Conservation (phyloP, 2,329 filamentous ascomycete species). For the Exophiala aquamarina region DNA sequence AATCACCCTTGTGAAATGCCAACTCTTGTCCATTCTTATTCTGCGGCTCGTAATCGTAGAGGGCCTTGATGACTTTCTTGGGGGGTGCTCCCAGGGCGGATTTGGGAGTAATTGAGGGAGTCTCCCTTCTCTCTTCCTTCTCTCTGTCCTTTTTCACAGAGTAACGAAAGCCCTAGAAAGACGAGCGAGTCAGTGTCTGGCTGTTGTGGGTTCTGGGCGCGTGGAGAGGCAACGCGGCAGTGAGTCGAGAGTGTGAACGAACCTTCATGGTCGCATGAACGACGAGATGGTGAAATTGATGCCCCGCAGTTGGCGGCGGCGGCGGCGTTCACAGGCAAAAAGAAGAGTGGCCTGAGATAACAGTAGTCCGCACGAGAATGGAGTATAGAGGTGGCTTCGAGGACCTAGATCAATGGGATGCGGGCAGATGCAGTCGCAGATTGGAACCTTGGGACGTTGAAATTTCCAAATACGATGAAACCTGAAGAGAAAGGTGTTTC, state of each 20-base stretch:
- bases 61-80: constrained; percentile 97
- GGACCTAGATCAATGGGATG: constrained; percentile 13
- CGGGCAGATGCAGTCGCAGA: constrained; percentile 20
- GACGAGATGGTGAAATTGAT: neutral
- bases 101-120: constrained; percentile 78
- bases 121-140: constrained; percentile 55
- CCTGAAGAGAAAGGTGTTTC: constrained; percentile 1
- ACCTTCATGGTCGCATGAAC: constrained; percentile 27
- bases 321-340: neutral
- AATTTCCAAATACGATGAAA: neutral
- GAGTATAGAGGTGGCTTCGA: constrained; percentile 7
- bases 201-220: no score
- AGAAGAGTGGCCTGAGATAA: constrained; percentile 4
- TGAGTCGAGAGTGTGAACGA: no score
- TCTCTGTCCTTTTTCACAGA: constrained; percentile 89
- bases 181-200: no score
- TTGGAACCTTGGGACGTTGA: no score
- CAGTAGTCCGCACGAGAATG: constrained; percentile 5
- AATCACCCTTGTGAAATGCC: constrained; percentile 91
- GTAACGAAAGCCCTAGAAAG: constrained; percentile 70
- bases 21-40: constrained; percentile 69
- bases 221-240: neutral
- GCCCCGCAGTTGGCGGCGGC: constrained; percentile 16
- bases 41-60: constrained; percentile 86
- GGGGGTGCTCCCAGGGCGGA: constrained; percentile 86